Base-by-base conservation (phyloP, 306 rosid genomes). In the Amphicarpaea edgeworthii region DNA sequence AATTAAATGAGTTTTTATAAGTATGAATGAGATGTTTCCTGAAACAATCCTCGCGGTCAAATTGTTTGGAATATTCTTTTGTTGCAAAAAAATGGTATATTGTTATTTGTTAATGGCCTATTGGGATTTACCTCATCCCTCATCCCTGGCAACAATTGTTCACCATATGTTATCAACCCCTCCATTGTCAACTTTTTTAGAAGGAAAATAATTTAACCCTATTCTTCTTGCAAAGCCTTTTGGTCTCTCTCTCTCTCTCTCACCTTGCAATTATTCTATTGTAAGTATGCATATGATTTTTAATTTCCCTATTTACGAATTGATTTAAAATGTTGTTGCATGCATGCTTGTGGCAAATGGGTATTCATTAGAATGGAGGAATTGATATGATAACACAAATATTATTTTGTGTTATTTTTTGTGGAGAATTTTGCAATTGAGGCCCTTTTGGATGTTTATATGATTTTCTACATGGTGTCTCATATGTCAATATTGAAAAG, bases 111-210 rank as follows among this genome's bases (percentile, higher is more conserved):
- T 34, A 34, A 34, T 54, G 64, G 43, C 30, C 21, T 17, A 71
- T 55, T 20, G 16, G 2, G 19, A 49, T 61, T 40, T 1, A 9
- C 9, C 37, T 5, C 40, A 23, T 0, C 28, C 34, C 34, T 72
- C 71, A 55, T 79, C 72, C 73, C 81, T 73, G 60, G 60, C 49
- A 66, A 73, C 82, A 45, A 34, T 82, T 71, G 58, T 70, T 79
- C 54, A 51, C 58, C 76, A 24, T 65, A 46, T 45, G 32, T 60
- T 21, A 32, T 66, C 47, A 69, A 50, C 67, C 68, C 30, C 57
- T 62, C 49, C 19, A 11, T 75, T 19, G 28, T 63, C 49, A 66
- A 23, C 37, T 34, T 37, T 15, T 34, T 37, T 15, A 3, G 37
- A 58, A 41, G 28, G 14, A 6, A 55, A 79, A 10, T 16, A 79